These are phyloP conservation scores for Fusarium sp. DNA, from an alignment of 2,329 filamentous ascomycete species.

Conservation along the genomic window DNA sequence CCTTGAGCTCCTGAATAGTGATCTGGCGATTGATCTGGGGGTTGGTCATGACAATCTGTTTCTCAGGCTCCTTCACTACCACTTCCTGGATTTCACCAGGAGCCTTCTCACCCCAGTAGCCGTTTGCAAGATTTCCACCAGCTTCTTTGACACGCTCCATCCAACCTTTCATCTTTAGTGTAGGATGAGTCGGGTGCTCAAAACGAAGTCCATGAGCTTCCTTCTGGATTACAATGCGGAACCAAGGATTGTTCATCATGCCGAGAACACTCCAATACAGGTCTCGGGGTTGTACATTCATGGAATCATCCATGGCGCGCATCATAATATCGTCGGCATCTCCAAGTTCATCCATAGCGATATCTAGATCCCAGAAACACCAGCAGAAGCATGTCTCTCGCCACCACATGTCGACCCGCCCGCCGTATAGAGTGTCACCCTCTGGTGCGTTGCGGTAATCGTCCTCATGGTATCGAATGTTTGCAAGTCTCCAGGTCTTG, in stretches of 20 bases:
- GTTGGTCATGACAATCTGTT: constrained; percentile 83
- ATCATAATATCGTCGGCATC: constrained; percentile 80
- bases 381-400: constrained; percentile 88
- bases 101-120: constrained; percentile 84
- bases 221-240: constrained; percentile 80
- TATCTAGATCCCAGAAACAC: constrained; percentile 88
- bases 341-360: constrained; percentile 72
- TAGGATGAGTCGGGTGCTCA: constrained; percentile 89
- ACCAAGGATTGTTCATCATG: constrained; percentile 99
- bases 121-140: constrained; percentile 84
- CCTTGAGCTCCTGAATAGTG: constrained; percentile 76
- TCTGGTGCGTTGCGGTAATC: constrained; percentile 76
- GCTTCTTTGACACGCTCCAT: constrained; percentile 91
- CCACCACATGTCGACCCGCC: constrained; percentile 83
- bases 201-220: constrained; percentile 75
- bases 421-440: constrained; percentile 77
- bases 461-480: constrained; percentile 87
- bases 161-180: constrained; percentile 84
- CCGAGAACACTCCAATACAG: constrained; percentile 97
- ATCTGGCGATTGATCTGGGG: constrained; percentile 73
- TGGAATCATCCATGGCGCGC: constrained; percentile 88
- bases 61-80: constrained; percentile 62
- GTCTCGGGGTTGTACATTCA: constrained; percentile 88
- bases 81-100: constrained; percentile 62
- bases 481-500: constrained; percentile 81